phyloP scores from a whole-genome alignment of 2,329 filamentous ascomycete genomes.

The Akanthomyces dipterigenus region DNA sequence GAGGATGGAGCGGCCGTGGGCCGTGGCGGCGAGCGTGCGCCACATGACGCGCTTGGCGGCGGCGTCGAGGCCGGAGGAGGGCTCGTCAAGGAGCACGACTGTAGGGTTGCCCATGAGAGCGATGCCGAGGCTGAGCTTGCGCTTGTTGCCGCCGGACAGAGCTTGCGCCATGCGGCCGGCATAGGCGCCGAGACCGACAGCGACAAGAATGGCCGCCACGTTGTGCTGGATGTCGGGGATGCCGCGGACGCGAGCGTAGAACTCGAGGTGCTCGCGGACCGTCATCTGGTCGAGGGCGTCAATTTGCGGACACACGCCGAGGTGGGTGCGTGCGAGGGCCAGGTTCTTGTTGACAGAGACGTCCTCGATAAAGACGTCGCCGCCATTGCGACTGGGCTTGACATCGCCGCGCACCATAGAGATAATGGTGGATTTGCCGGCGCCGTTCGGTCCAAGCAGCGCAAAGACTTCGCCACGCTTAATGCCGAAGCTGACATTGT shows the following conservation, averaged over 20 bases:
- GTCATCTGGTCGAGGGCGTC: constrained; percentile 90
- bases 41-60: constrained; percentile 91
- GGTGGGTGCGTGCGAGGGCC: constrained; percentile 63
- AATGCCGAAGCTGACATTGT: constrained; percentile 81
- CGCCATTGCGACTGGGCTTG: constrained; percentile 60
- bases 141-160: constrained; percentile 84
- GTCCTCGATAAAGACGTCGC: constrained; percentile 75
- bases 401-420: constrained; percentile 85
- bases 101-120: constrained; percentile 88
- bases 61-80: constrained; percentile 81
- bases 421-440: constrained; percentile 86
- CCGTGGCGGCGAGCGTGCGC: constrained; percentile 69
- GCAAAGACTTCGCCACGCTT: constrained; percentile 78
- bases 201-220: constrained; percentile 68
- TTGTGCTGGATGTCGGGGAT: constrained; percentile 70
- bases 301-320: constrained; percentile 89
- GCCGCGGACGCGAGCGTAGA: constrained; percentile 81
- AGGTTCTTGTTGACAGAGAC: constrained; percentile 67
- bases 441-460: constrained; percentile 82
- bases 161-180: constrained; percentile 67
- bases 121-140: constrained; percentile 85
- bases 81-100: constrained; percentile 84
- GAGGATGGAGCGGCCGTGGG: constrained; percentile 71
- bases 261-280: constrained; percentile 74
- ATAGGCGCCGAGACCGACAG: constrained; percentile 71